Evolutionary conservation across 768 basidiomycete genomes (phyloP).

Genomic region (Tulasnella sp.): DNA sequence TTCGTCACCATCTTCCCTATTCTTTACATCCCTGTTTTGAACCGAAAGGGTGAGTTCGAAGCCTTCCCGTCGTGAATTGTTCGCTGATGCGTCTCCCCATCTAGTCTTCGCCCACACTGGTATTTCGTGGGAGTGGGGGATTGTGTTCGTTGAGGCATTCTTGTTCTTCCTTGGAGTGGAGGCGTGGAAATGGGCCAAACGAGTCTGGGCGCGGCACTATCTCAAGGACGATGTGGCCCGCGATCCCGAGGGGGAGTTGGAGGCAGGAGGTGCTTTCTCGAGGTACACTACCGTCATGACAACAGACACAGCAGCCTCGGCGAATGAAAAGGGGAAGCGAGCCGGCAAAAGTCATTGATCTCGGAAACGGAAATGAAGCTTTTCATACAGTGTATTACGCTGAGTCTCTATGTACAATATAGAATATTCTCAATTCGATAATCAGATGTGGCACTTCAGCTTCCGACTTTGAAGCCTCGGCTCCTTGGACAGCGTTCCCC

Average conservation of each 20-base stretch:
- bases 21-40: constrained; percentile 29
- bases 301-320: neutral
- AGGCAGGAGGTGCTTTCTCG: constrained; percentile 6
- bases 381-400: too few relatives aligned
- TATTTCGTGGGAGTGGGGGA: constrained; percentile 30
- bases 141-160: constrained; percentile 22
- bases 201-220: neutral
- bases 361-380: too few relatives aligned
- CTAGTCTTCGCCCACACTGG: constrained; percentile 26
- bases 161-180: constrained; percentile 19
- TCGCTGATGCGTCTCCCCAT: neutral
- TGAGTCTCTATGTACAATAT: too few relatives aligned
- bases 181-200: constrained; percentile 13
- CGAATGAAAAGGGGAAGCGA: neutral
- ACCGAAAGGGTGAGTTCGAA: constrained; percentile 13
- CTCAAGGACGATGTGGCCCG: neutral
- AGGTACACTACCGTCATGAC: constrained; percentile 3
- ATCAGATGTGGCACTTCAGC: too few relatives aligned
- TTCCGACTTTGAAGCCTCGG: too few relatives aligned
- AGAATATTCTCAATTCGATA: too few relatives aligned
- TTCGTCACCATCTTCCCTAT: constrained; percentile 25
- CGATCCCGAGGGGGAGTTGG: constrained; percentile 6
- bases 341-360: neutral
- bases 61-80: too few relatives aligned
- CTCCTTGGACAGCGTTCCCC: too few relatives aligned